Base-by-base conservation (phyloP, 2,329 filamentous ascomycete genomes). In the Ascochyta fabae region DNA sequence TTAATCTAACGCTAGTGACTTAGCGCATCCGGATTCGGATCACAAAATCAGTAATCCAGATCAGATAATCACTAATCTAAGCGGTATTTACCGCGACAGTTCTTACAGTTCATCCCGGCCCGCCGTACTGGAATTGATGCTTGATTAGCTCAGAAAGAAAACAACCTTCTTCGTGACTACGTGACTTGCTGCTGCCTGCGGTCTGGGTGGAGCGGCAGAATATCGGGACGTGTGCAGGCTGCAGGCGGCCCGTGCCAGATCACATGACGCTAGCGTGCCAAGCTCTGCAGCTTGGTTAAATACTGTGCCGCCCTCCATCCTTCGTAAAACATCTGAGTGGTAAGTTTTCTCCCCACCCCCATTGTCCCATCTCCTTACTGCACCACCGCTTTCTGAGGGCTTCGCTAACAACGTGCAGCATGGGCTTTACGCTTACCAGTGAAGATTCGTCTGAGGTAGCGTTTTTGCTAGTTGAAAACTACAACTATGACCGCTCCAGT, bases 401-500 rank as follows among this genome's bases (percentile, higher is more conserved):
- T 19, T 19, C 19, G 19, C 19, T 19, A 19, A 19, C 19, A 19
- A 19, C 19, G 19, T 3, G 34, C 15, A 26, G 87, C 87, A 88
- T 79, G 86, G 87, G 89, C 87, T 85, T 88, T 89, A 90, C 84
- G 87, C 85, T 85, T 88, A 86, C 85, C 87, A 88, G 87, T 92
- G 89, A 92, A 86, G 89, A 91, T 88, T 87, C 84, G 87, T 91
- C 89, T 86, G 89, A 92, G 88, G 86, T 85, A 84, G 85, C 84
- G 84, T 91, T 91, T 90, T 91, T 91, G 89, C 89, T 91, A 90
- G 88, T 90, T 91, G 88, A 90, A 90, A 90, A 90, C 88, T 90
- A 90, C 82, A 80, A 83, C 81, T 83, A 85, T 72, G 88, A 91
- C 88, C 83, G 83, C 89, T 92, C 82, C 81, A 83, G 79, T 83